Percentiles rank a stretch among this genome's conserved stretches.
These are phyloP conservation scores for Westerdykella sp. DNA, from an alignment of 2,329 filamentous ascomycete species.

Conservation along the genomic window DNA sequence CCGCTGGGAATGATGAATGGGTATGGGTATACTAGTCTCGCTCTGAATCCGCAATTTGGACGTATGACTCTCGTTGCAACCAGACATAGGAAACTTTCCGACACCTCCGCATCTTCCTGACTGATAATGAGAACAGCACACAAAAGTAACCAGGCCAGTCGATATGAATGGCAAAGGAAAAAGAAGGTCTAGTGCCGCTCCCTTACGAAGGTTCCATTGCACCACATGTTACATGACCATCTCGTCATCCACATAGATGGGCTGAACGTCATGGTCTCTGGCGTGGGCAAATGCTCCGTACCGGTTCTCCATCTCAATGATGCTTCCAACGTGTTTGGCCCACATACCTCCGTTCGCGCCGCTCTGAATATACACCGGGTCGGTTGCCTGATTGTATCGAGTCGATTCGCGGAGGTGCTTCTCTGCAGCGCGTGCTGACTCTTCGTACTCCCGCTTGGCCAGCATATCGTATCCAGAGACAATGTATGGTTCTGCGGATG, in stretches of 20 bases:
- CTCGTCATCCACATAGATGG: constrained; percentile 31
- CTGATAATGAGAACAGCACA: no score
- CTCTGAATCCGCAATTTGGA: no score
- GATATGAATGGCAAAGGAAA: no score
- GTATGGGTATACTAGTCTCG: no score
- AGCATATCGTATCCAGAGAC: constrained; percentile 69
- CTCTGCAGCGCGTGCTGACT: constrained; percentile 35
- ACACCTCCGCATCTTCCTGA: no score
- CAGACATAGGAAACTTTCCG: no score
- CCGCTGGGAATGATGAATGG: no score
- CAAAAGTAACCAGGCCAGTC: no score
- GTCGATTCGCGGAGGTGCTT: constrained; percentile 25
- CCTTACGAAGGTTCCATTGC: not conserved
- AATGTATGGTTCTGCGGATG: constrained; percentile 75
- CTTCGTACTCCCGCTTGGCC: constrained; percentile 58
- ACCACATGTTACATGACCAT: constrained; percentile 34
- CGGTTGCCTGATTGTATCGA: constrained; percentile 54
- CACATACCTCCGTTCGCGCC: constrained; percentile 41
- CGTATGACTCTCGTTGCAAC: no score
- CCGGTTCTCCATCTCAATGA: constrained; percentile 57
- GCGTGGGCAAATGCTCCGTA: constrained; percentile 58
- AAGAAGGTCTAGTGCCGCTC: no score
- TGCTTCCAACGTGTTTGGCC: constrained; percentile 41
- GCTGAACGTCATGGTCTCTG: constrained; percentile 43
- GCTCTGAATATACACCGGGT: constrained; percentile 58